Evolutionary conservation across 2,329 filamentous ascomycete species (phyloP).

Genomic region (Mycocentrospora acerina): DNA sequence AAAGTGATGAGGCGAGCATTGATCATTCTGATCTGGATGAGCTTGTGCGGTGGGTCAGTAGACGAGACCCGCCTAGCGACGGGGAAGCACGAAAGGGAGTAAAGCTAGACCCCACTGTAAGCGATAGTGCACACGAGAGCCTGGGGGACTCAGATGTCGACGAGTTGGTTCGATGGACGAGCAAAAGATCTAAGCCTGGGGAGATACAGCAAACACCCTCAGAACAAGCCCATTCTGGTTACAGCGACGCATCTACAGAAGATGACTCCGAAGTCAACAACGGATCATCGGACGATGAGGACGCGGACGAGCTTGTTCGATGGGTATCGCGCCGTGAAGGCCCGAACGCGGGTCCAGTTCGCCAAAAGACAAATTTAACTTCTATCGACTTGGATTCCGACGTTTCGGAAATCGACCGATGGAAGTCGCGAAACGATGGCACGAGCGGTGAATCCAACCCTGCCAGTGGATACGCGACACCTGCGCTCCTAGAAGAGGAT

Average conservation of each 20-base stretch:
- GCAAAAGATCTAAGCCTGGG: conserved; percentile 17
- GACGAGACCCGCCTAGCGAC: conserved; percentile 30
- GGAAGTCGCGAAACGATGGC: not conserved
- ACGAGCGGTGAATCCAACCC: not conserved
- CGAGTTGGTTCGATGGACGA: conserved; percentile 31
- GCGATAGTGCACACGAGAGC: conserved; percentile 31
- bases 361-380: not conserved
- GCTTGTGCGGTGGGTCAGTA: conserved; percentile 36
- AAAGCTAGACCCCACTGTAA: conserved; percentile 7
- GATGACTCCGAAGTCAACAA: conserved; percentile 26
- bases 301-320: conserved; percentile 11
- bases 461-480: not conserved
- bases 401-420: not conserved
- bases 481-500: not conserved
- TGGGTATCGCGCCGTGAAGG: conserved; percentile 9
- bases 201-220: conserved; percentile 2
- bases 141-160: conserved; percentile 34
- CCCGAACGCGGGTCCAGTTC: no score
- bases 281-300: conserved; percentile 2
- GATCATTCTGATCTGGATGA: conserved; percentile 37
- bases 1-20: conserved; percentile 27
- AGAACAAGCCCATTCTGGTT: conserved; percentile 8
- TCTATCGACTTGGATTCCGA: not conserved
- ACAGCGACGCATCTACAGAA: conserved; percentile 33
- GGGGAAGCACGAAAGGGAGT: conserved; percentile 19